Evolutionary conservation across 805 yeast species (phyloP), one percentile per base, ranked within the genome.

Genomic region (Monosporozyma unispora): DNA sequence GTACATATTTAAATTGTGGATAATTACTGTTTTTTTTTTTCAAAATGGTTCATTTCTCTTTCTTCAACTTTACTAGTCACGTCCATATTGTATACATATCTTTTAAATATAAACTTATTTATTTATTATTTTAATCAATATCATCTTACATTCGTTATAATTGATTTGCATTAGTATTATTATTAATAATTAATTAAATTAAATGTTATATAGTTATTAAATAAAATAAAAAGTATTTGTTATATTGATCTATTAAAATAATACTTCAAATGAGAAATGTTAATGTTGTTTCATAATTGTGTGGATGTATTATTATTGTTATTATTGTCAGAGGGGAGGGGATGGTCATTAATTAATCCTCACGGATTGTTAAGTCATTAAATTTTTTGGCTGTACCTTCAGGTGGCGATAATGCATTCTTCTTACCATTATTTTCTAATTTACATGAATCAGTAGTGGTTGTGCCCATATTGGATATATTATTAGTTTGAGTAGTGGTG

Each of bases 301-400:
- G 33, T 11, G 10, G 33, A 28, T 28, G 33, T 28, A 28, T 28
- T 28, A 10, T 28, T 10, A 8, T 11, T 28, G 33, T 28, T 11
- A 10, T 11, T 28, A 9, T 28, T 28, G 11, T 28, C 14, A n/a
- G n/a, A n/a, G n/a, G n/a, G n/a, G 29, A 9, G 29, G 29, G 29
- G 29, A 27, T 27, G 1, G 10, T 23, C 22, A 31, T 31, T 18
- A 16, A n/a, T 33, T 33, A 47, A 28, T 47, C 49, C 21, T 47
- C 49, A 23, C 23, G 29, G 14, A 47, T 47, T 16, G 45, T 43
- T 19, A 48, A 22, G 31, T 48, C 37, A 25, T 41, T 33, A 19
- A 48, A 48, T 23, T 48, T 28, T 27, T 35, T 41, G 5, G 50
- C 31, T 12, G 50, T 43, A 7, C 46, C 50, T 21, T 35, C 45